A percentile compares a stretch with the other conserved stretches of the same genome.
Evolutionary conservation across 208 protist species (phyloP).

Genomic region (Trichomonas gallinae): DNA sequence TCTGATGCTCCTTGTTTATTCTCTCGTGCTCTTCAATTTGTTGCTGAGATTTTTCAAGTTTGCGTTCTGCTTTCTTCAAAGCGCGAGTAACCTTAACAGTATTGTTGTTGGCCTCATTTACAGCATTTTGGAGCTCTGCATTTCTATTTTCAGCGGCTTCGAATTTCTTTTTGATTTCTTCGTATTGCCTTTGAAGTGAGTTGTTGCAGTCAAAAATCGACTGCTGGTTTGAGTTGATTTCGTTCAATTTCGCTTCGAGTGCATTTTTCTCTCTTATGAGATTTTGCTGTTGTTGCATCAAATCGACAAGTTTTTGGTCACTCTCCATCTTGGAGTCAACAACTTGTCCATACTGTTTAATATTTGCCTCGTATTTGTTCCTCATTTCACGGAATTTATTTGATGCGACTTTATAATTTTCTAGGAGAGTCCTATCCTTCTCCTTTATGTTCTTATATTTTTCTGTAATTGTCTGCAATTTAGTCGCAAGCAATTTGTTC

Average conservation of each 20-base stretch:
- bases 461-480: background rate
- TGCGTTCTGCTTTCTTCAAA: background rate
- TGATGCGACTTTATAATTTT: background rate
- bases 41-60: background rate
- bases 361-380: background rate
- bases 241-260: background rate
- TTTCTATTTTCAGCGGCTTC: background rate
- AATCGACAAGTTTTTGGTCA: background rate
- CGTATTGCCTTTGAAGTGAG: background rate
- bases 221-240: background rate
- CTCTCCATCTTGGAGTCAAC: background rate
- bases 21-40: background rate
- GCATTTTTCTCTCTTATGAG: background rate
- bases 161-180: background rate
- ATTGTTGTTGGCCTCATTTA: background rate
- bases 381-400: background rate
- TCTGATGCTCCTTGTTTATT: background rate
- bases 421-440: background rate
- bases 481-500: background rate
- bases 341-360: background rate
- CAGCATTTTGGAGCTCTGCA: background rate
- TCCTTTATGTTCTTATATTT: background rate
- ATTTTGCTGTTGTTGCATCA: background rate
- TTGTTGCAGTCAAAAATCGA: background rate
- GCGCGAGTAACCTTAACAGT: background rate